Conservation (phyloP, 257 asterid genomes). For the Verbena officinalis region DNA sequence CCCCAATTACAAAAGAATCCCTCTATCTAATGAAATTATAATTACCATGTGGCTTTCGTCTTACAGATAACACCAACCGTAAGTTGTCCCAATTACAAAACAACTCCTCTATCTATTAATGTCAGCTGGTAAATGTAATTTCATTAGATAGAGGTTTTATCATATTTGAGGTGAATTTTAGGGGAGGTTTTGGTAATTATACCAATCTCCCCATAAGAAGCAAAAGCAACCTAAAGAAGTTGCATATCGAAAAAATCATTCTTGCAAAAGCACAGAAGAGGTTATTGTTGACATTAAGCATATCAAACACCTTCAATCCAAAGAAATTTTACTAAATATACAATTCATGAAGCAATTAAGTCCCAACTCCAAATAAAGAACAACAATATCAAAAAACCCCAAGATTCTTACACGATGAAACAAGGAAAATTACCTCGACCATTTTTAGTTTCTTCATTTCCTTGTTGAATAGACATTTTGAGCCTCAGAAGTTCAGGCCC, state of each 20-base stretch:
- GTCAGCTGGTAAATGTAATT: too few species aligned
- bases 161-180: too few species aligned
- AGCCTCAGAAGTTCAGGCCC: conserved; percentile 27
- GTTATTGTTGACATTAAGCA: background rate
- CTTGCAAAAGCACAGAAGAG: background rate
- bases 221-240: too few species aligned
- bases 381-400: background rate
- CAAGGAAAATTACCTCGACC: conserved; percentile 30
- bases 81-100: too few species aligned
- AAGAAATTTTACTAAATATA: background rate
- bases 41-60: too few species aligned
- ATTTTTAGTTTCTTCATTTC: conserved; percentile 32
- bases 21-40: too few species aligned
- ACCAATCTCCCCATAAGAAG: too few species aligned
- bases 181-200: too few species aligned
- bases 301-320: conserved; percentile 1
- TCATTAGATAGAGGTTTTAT: too few species aligned
- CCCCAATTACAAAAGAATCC: too few species aligned
- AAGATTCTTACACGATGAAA: background rate
- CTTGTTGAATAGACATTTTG: conserved; percentile 48
- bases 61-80: too few species aligned
- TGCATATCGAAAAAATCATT: conserved; percentile 7
- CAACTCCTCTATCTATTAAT: too few species aligned
- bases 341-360: conserved; percentile 1
- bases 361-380: background rate